Evolutionary conservation across 1,284 basidiomycete species (phyloP), one percentile per base, ranked within the genome.

Genomic region (Rhodotorula sp.): DNA sequence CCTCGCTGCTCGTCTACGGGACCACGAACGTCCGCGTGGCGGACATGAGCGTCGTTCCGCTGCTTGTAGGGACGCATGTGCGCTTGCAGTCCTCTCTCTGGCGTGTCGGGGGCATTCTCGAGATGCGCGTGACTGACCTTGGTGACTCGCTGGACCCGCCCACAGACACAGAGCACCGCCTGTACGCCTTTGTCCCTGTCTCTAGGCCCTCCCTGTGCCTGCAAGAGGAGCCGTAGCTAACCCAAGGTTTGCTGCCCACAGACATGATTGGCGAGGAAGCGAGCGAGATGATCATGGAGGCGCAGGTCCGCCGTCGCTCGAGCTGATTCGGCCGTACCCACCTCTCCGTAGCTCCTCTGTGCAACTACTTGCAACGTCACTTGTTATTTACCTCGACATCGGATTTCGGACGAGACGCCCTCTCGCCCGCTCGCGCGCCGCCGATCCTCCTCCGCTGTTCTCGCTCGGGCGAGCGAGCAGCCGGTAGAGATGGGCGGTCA

Each of bases 11-110:
- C 68, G 82, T 21, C 71, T 87, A 87, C 76, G 85, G 86, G 61
- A 86, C 85, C 1, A 73, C 78, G 15, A 87, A 87, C 76, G 80
- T 87, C 21, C 83, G 86, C 10, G 85, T 87, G 34, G 85, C 85
- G 2, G 86, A 87, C 77, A 81, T 84, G 12, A 84, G 83, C 17
- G 78, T 86, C 21, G 72, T 85, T 61, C 81, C 81, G 53, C 53
- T 72, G 10, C 70, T 68, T 36, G 41, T 67, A 22, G 61, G 61
- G 1, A 58, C 65, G 0, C 69, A 58, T 51, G 53, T 34, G 32
- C 15, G 53, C 22, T 17, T n/a, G 25, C 48, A 10, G 10, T 27
- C 1, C 22, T 29, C n/a, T 8, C 13, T 7, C 1, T 50, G 22
- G 13, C 25, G 48, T 27, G 22, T 2, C 10, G 25, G 27, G 22